These are phyloP conservation scores for Podospora tetraspora DNA, from an alignment of 495 filamentous ascomycete genomes.

Conservation along the genomic window DNA sequence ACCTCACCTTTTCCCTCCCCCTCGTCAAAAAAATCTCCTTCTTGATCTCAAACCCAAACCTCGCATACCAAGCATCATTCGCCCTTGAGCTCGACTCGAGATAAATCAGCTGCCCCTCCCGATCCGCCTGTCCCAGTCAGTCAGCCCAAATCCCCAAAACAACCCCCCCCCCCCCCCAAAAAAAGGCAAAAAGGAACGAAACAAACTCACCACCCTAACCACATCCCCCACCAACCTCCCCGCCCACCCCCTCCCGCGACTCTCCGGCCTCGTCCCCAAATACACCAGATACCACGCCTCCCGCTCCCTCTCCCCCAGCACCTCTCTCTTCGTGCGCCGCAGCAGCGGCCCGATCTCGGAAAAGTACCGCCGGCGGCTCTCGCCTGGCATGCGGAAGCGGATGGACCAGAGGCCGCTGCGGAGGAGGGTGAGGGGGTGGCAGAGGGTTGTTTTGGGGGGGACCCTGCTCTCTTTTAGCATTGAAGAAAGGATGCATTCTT, in stretches of 20 bases:
- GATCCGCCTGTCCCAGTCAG: constrained; percentile 50
- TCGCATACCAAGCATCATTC: constrained; percentile 64
- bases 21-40: constrained; percentile 55
- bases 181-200: constrained; percentile 1
- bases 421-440: constrained; percentile 63
- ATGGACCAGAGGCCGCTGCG: constrained; percentile 69
- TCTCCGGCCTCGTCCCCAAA: constrained; percentile 62
- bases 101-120: constrained; percentile 58
- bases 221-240: constrained; percentile 62
- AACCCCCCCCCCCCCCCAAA: not conserved
- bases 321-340: constrained; percentile 61
- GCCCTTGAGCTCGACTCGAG: constrained; percentile 65
- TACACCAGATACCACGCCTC: constrained; percentile 73
- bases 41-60: constrained; percentile 60
- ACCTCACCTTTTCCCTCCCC: constrained; percentile 52
- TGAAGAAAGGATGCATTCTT: too few relatives aligned
- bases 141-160: too few relatives aligned
- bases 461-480: constrained; percentile 41
- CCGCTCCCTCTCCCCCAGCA: constrained; percentile 58
- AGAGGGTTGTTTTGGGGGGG: constrained; percentile 68
- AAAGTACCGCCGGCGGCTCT: constrained; percentile 69
- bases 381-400: constrained; percentile 61
- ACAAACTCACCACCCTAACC: constrained; percentile 50
- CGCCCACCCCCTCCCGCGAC: constrained; percentile 63
- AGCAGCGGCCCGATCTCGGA: constrained; percentile 70